Evolutionary conservation across 2,329 filamentous ascomycete species (phyloP).

Genomic region (Phaeoacremonium minimum): DNA sequence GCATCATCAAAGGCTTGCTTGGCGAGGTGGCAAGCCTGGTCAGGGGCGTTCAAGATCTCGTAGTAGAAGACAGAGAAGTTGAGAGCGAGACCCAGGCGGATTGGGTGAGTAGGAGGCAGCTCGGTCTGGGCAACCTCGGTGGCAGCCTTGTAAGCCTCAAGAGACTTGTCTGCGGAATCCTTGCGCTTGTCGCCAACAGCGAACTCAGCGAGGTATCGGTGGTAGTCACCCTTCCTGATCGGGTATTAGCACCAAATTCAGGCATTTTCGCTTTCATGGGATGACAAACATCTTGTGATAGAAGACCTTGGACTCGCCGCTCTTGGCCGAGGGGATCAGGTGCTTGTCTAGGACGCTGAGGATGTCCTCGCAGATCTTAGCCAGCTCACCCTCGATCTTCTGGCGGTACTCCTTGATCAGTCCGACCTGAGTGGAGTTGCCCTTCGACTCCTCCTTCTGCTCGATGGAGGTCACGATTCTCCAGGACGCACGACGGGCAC

Average conservation of each 20-base stretch:
- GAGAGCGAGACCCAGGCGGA: slow-evolving; percentile 92
- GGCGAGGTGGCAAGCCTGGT: slow-evolving; percentile 95
- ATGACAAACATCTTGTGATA: slow-evolving; percentile 96
- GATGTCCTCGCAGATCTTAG: slow-evolving; percentile 97
- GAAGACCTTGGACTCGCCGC: slow-evolving; percentile 98
- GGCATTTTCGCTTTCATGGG: neutral
- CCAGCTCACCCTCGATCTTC: slow-evolving; percentile 97
- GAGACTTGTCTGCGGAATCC: slow-evolving; percentile 78
- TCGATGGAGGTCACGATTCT: slow-evolving; percentile 99
- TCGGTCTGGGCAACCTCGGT: slow-evolving; percentile 98
- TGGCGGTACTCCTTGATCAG: slow-evolving; percentile 96
- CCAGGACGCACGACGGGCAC: slow-evolving; percentile 97
- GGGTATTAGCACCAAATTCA: neutral
- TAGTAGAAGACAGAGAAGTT: slow-evolving; percentile 99
- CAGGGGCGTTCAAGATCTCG: slow-evolving; percentile 97
- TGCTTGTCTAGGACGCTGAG: slow-evolving; percentile 90
- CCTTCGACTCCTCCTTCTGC: slow-evolving; percentile 99
- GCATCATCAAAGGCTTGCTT: slow-evolving; percentile 99
- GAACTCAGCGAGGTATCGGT: slow-evolving; percentile 93
- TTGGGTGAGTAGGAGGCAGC: slow-evolving; percentile 94
- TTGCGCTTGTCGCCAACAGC: slow-evolving; percentile 90
- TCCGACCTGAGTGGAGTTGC: slow-evolving; percentile 87
- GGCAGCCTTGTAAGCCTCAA: slow-evolving; percentile 96
- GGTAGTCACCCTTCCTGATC: slow-evolving; percentile 95
- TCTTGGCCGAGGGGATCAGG: slow-evolving; percentile 92